These are phyloP conservation scores for Chara braunii DNA, from an alignment of 139 green algal genomes.

Conservation along the genomic window DNA sequence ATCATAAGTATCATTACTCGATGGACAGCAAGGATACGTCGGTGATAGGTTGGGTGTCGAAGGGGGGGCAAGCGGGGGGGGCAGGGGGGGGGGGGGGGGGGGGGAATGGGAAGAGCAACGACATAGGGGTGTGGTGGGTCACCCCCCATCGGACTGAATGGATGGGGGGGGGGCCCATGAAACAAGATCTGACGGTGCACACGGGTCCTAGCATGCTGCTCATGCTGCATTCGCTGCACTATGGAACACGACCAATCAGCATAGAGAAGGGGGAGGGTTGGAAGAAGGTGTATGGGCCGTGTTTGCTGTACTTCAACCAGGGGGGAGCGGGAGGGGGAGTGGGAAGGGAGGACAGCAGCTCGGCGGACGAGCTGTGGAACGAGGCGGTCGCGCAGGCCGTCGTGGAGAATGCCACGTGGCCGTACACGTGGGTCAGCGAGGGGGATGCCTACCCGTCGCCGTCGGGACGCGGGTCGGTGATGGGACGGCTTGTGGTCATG, in stretches of 20 bases:
- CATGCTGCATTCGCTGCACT: slow-evolving; percentile 8
- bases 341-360: too few species aligned
- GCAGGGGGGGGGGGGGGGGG: too few species aligned
- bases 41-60: slow-evolving; percentile 9
- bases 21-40: slow-evolving; percentile 1
- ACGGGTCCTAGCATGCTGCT: slow-evolving; percentile 6
- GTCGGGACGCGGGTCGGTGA: too few species aligned
- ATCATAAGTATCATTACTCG: slow-evolving; percentile 11
- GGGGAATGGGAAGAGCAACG: too few species aligned
- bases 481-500: too few species aligned
- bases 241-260: not conserved
- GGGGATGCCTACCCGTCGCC: too few species aligned
- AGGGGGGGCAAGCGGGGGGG: too few species aligned
- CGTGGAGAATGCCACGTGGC: too few species aligned
- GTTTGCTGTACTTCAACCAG: slow-evolving; percentile 12
- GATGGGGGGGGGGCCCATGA: slow-evolving; percentile 3
- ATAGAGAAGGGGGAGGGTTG: not conserved
- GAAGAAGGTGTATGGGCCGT: slow-evolving; percentile 11
- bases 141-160: slow-evolving; percentile 5
- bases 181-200: slow-evolving; percentile 10
- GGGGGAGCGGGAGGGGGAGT: too few species aligned
- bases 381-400: too few species aligned
- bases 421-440: too few species aligned
- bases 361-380: too few species aligned
- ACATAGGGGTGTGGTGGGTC: slow-evolving; percentile 1